These are phyloP conservation scores for Triangularia verruculosa DNA, from an alignment of 2,329 filamentous ascomycete genomes.

Conservation along the genomic window DNA sequence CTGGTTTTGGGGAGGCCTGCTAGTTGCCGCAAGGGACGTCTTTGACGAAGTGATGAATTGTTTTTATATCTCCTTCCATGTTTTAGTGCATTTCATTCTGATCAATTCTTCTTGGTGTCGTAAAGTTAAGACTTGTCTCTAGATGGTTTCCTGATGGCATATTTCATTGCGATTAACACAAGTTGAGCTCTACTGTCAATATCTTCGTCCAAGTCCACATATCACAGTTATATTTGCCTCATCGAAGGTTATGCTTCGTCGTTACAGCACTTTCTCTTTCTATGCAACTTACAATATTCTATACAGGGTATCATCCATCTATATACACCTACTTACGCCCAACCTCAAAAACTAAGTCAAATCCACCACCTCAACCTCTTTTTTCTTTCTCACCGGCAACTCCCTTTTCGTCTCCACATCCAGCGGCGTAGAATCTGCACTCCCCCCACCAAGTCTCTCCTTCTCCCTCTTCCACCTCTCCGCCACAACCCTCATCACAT, in stretches of 20 bases:
- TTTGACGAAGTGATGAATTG: neutral
- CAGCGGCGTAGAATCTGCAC: constrained; percentile 52
- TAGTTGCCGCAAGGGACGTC: neutral
- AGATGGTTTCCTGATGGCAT: too few species aligned
- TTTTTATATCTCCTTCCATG: too few species aligned
- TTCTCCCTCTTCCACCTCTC: constrained; percentile 56
- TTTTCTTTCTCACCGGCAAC: constrained; percentile 33
- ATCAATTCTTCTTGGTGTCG: too few species aligned
- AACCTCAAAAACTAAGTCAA: too few species aligned
- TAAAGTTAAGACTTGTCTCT: too few species aligned
- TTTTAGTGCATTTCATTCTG: too few species aligned
- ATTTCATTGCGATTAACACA: too few species aligned
- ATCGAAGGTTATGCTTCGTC: too few species aligned
- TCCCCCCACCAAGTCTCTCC: constrained; percentile 27
- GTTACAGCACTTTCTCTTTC: neutral
- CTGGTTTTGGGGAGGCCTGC: neutral
- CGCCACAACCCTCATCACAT: constrained; percentile 66
- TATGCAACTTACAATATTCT: neutral
- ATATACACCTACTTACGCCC: neutral
- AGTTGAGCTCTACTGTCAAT: too few species aligned
- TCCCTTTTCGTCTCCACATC: constrained; percentile 61
- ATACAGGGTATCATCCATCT: neutral
- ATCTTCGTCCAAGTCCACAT: too few species aligned
- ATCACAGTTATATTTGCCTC: too few species aligned
- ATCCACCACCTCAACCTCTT: constrained; percentile 12